These are phyloP conservation scores for Aspergillus sp. DNA, from an alignment of 2,329 filamentous ascomycete genomes.

Conservation along the genomic window DNA sequence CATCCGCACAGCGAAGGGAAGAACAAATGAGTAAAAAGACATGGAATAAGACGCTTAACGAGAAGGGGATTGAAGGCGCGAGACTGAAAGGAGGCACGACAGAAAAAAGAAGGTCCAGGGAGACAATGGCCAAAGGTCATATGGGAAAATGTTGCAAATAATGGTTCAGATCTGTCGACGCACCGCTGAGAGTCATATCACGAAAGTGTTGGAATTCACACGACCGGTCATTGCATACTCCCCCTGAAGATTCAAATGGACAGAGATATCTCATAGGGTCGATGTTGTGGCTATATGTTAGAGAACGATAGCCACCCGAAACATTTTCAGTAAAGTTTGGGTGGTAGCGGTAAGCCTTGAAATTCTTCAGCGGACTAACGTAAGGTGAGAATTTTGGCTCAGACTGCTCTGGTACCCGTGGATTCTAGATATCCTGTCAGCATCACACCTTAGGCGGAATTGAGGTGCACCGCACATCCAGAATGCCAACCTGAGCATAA, in stretches of 20 bases:
- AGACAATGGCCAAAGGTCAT: conserved; percentile 15
- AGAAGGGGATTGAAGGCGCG: no score
- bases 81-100: not conserved
- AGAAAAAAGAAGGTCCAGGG: conserved; percentile 14
- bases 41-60: not conserved
- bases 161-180: conserved; percentile 52
- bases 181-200: conserved; percentile 72
- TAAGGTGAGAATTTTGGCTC: conserved; percentile 63
- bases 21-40: conserved; percentile 8
- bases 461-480: conserved; percentile 36
- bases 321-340: conserved; percentile 71
- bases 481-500: conserved; percentile 30
- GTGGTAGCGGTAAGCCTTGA: conserved; percentile 89
- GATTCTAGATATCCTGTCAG: conserved; percentile 35
- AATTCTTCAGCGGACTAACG: conserved; percentile 76
- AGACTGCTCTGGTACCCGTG: conserved; percentile 20
- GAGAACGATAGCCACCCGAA: conserved; percentile 75
- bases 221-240: conserved; percentile 70
- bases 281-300: conserved; percentile 93
- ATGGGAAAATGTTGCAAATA: conserved; percentile 24
- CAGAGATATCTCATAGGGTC: conserved; percentile 74
- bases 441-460: conserved; percentile 18
- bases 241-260: conserved; percentile 70
- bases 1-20: conserved; percentile 34
- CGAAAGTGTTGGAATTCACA: conserved; percentile 83